Base-by-base conservation (phyloP, 2,329 filamentous ascomycete species). In the Colletotrichum lini region DNA sequence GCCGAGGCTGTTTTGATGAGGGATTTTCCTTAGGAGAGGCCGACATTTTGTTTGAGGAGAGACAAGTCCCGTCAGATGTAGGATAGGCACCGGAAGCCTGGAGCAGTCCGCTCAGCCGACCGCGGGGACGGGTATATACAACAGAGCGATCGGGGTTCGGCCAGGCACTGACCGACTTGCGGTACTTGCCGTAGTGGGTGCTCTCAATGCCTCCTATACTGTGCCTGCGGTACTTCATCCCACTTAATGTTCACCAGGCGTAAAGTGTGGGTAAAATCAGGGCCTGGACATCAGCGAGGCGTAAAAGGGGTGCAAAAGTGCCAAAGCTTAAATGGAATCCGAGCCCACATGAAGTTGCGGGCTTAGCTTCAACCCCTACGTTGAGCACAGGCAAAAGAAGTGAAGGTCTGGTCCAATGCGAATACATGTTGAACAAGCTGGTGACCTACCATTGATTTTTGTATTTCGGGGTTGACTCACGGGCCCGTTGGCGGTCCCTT, bases 91-190 rank as follows among this genome's bases (percentile, higher is more conserved):
- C 23, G n/a, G 12, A 26, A 58, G 35, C n/a, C 58, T 64, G 21
- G 52, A 58, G n/a, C 15, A 52, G 26, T 56, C 50, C 40, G 40
- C 8, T 10, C 16, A 58, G 60, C 53, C 38, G 58, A 62, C 65
- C 52, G 66, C 59, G 60, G 66, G 52, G 50, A 58, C 52, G 35
- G 44, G 66, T 68, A 53, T 68, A 50, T 68, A 52, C 26, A 21
- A 18, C 16, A 45, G 38, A 9, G 52, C 60, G 56, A 47, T 58
- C 53, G 52, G 45, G 38, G 45, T n/a, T 52, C 45, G 66, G 57
- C 38, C 53, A 53, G 35, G 23, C 52, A 45, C 57, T 52, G 45
- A 30, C 58, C 50, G 59, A 68, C 42, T 45, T 45, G 65, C 50
- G 65, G 54, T 23, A 68, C 42, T 63, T 58, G 13, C 53, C 40